Base-by-base conservation (phyloP, 345 rosid genomes). In the Heritiera fomes region DNA sequence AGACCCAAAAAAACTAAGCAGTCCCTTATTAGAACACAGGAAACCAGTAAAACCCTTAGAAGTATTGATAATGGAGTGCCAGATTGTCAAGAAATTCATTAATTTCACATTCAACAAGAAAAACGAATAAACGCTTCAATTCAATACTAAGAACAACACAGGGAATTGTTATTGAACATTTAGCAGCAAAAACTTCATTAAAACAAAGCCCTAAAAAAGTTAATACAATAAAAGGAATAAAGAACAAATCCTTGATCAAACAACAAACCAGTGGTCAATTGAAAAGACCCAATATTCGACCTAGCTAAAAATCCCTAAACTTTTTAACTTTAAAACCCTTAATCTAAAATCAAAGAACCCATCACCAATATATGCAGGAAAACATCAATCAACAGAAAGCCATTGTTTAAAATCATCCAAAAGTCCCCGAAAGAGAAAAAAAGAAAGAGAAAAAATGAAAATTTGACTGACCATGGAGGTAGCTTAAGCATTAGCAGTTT, bases 401-500 rank as follows among this genome's bases (percentile, higher is more conserved):
- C 41, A 73, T 0, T 18, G 1, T 20, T 3, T 23, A 13, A 8
- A 40, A 65, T 55, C 9, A 68, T 10, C 43, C 28, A 38, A 30
- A 34, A 11, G 15, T 41, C 18, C 58, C n/a, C 6, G 6, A 5
- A 7, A 8, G 1, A 23, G 28, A 23, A 0, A 17, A 30, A 8
- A 60, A n/a, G 6, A 20, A 38, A 47, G 13, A 43, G 43, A 32
- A 8, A 5, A 60, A 63, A 60, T 3, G 34, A 56, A 53, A 77
- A 15, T 45, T 9, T 18, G 20, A 83, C 88, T 80, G 40, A 87
- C 87, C 78, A 81, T 60, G 60, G 47, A 58, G 81, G 12, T 80
- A 68, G 53, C 41, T 86, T 87, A 94, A 79, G 98, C 90, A 81
- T 87, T 89, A 71, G 98, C 98, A 34, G 99, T 91, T 59, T 88